A percentile compares a stretch with the other conserved stretches of the same genome.
These are phyloP conservation scores for Omphalotus olearius DNA, from an alignment of 1,284 basidiomycete species.

Conservation along the genomic window DNA sequence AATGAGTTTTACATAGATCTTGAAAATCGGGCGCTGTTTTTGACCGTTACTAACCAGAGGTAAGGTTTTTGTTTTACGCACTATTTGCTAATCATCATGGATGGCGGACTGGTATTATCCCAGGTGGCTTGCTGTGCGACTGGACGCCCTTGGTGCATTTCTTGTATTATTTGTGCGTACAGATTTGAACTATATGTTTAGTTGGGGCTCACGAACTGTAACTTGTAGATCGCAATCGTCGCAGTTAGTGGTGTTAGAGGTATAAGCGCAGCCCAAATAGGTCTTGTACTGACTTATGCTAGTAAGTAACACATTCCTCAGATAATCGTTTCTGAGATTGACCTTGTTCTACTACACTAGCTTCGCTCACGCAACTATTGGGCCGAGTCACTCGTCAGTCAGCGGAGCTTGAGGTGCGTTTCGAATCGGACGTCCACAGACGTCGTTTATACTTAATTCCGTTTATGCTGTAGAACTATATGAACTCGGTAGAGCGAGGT, in stretches of 20 bases:
- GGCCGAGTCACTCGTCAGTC: conserved; percentile 55
- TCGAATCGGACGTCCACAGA: neutral
- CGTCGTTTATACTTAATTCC: conserved; percentile 7
- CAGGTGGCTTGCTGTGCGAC: conserved; percentile 77
- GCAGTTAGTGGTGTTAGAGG: conserved; percentile 48
- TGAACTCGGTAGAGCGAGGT: conserved; percentile 74
- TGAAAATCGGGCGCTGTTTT: conserved; percentile 60
- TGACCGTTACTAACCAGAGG: conserved; percentile 63
- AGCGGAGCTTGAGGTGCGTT: conserved; percentile 58
- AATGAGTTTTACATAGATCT: conserved; percentile 75
- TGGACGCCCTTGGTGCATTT: conserved; percentile 69
- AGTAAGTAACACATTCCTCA: conserved; percentile 25
- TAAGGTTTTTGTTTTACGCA: conserved; percentile 25
- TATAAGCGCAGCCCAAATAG: conserved; percentile 64
- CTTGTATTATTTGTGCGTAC: conserved; percentile 59
- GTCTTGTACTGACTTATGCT: conserved; percentile 70
- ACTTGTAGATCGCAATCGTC: conserved; percentile 44
- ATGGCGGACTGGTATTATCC: conserved; percentile 2
- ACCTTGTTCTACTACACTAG: conserved; percentile 23
- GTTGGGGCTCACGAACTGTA: neutral
- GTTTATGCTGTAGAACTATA: conserved; percentile 47
- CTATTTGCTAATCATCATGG: conserved; percentile 4
- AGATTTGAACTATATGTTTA: conserved; percentile 20
- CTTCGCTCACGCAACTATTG: conserved; percentile 52
- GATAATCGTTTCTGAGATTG: neutral